Conservation (phyloP, 306 rosid species). For the Vigna nakashimae region DNA sequence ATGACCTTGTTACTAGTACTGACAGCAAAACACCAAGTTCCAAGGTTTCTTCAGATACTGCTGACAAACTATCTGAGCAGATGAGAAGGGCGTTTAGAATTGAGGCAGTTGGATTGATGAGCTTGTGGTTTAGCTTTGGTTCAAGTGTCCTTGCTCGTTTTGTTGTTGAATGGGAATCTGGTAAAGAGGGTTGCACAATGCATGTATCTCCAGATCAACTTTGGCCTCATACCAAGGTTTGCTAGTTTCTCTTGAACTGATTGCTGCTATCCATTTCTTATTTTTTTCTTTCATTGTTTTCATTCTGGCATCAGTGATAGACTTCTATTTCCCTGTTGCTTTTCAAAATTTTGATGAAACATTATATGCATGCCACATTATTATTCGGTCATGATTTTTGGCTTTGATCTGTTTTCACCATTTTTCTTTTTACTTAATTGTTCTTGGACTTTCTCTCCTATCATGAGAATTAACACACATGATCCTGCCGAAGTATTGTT, state of each 20-base stretch:
- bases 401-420: neutral
- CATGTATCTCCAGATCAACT: constrained; percentile 98
- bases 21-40: constrained; percentile 69
- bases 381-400: constrained; percentile 15
- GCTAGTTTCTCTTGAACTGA: constrained; percentile 36
- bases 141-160: constrained; percentile 91
- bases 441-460: neutral
- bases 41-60: constrained; percentile 67
- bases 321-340: constrained; percentile 11
- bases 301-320: constrained; percentile 16
- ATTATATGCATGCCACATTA: constrained; percentile 1
- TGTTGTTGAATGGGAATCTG: constrained; percentile 99
- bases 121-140: constrained; percentile 99
- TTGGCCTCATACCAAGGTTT: constrained; percentile 99
- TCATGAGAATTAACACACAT: constrained; percentile 16
- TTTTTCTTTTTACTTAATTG: neutral
- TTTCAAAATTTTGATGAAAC: constrained; percentile 2
- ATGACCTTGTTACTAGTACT: constrained; percentile 63
- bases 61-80: constrained; percentile 87
- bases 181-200: constrained; percentile 99
- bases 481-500: constrained; percentile 11
- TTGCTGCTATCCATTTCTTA: constrained; percentile 34
- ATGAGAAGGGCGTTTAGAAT: constrained; percentile 91
- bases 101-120: constrained; percentile 97
- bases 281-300: neutral